Evolutionary conservation across 352 stramenopile species (phyloP), one percentile per base, ranked within the genome.

Genomic region (Pilasporangium apinafurcum): DNA sequence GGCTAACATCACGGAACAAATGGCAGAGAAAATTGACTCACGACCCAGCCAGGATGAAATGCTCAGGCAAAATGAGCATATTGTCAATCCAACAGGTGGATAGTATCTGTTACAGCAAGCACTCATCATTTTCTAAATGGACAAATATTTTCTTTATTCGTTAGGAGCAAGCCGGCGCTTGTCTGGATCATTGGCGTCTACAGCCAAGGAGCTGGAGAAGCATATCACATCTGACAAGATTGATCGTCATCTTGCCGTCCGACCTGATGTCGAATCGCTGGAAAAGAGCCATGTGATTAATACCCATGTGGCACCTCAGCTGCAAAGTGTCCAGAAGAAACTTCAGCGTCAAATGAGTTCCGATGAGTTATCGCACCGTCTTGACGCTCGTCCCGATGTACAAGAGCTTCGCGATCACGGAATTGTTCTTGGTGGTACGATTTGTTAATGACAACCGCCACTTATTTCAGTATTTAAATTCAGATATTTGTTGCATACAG

Each of bases 241-340:
- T 25, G 79, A 92, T 36, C 73, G 78, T 8, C 55, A 75, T 22
- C 47, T 92, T 3, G 64, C 65, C 22, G 51, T 59, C 13, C 79
- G 79, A 21, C 79, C 79, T 1, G 76, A 89, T 31, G 44, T 56
- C 0, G 63, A 83, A 26, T 65, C 66, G 18, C 59, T 86, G 13
- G 65, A 83, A 39, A 58, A 83, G 40, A 61, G 60, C 37, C 68
- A 86, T 22, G 45, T 86, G 52, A 53, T 89, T 17, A 68, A 72
- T 14, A 61, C 62, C 5, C 77, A 45, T 27, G 66, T 87, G 4
- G 68, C 79, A 9, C 55, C 74, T 1, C 59, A 64, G 34, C 48
- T 93, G 5, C 76, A 88, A 45, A 58, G 69, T 41, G 75, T 89
- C 2, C 76, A 88, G 49, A 86, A 84, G 51, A 59, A 87, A 28